Base-by-base conservation (phyloP, 176 grass and related monocot species). In the Thalia dealbata region DNA sequence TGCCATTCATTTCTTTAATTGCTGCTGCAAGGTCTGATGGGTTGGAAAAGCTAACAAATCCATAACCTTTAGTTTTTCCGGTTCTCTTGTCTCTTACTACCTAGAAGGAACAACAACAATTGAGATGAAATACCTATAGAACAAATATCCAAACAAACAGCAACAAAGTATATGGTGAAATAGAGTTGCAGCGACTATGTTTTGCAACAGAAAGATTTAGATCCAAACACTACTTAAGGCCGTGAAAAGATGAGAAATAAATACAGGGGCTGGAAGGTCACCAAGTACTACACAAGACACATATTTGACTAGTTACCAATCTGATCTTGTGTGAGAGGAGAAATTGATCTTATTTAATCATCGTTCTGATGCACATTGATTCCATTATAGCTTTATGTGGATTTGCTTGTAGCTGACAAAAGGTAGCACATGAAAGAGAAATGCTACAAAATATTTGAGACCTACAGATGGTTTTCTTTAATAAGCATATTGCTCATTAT, bases 1-100 rank as follows among this genome's bases (percentile, higher is more conserved):
- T 69, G 87, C 92, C 93, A 88, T 97, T 97, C 93, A 97, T 97
- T 82, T 97, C 93, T 83, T 97, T 97, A 51, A 97, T 83, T 7
- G 93, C 93, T 73, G 84, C 93, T 35, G 93, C 93, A 78, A 97
- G 85, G 62, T 97, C 93, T 41, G 93, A 82, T 68, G 93, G 89
- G 65, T 88, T 97, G 60, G 93, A 90, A 80, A 97, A 92, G 82
- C 93, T 97, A 38, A 97, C 87, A 81, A 97, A 97, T 75, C 93
- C 93, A 91, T 91, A 97, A 38, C 93, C 93, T 86, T 87, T 97
- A 25, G 89, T 92, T 97, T 97, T 97, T 43, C 93, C 90, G 24
- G 89, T 91, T 74, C 93, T 90, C 81, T 97, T 97, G 73, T 97
- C 93, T 80, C 90, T 84, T 64, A 97, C 84, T 64, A 97, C 93